Conservation (phyloP, 2,329 filamentous ascomycete genomes). For the Talaromyces sp. region DNA sequence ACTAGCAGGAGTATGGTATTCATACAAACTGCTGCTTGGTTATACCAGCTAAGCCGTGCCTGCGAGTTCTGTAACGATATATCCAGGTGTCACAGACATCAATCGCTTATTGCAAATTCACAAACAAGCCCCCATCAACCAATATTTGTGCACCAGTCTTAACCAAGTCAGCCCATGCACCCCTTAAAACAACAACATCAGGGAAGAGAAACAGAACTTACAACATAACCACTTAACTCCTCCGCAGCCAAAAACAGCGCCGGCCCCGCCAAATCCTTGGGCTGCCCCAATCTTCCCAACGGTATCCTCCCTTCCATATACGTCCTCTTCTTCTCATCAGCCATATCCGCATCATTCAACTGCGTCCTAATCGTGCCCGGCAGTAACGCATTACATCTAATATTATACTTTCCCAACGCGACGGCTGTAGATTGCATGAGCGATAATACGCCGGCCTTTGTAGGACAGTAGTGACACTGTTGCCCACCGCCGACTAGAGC, state of each 20-base stretch:
- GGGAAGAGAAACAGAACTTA: conserved; percentile 30
- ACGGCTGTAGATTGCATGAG: conserved; percentile 83
- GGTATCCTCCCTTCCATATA: conserved; percentile 85
- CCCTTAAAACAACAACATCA: neutral
- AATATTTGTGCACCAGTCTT: conserved; percentile 75
- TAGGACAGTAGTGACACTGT: conserved; percentile 85
- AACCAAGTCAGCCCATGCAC: neutral
- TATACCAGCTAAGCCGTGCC: neutral
- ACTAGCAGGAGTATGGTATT: neutral
- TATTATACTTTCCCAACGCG: conserved; percentile 70
- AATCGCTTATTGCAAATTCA: conserved; percentile 69
- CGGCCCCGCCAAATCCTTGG: conserved; percentile 75
- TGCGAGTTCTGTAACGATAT: neutral
- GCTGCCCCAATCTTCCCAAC: conserved; percentile 68
- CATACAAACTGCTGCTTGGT: neutral
- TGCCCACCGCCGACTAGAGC: conserved; percentile 63
- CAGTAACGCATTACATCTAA: conserved; percentile 79
- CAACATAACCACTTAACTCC: conserved; percentile 73
- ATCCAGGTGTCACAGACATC: neutral
- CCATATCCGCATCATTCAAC: conserved; percentile 78
- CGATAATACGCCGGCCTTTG: conserved; percentile 76
- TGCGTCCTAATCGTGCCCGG: conserved; percentile 82
- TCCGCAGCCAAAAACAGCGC: conserved; percentile 82
- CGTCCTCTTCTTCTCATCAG: conserved; percentile 66
- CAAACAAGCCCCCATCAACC: conserved; percentile 86